Percentiles rank a stretch among this genome's conserved stretches.
These are phyloP conservation scores for Corymbia calophylla DNA, from an alignment of 441 rosid genomes.

Conservation along the genomic window DNA sequence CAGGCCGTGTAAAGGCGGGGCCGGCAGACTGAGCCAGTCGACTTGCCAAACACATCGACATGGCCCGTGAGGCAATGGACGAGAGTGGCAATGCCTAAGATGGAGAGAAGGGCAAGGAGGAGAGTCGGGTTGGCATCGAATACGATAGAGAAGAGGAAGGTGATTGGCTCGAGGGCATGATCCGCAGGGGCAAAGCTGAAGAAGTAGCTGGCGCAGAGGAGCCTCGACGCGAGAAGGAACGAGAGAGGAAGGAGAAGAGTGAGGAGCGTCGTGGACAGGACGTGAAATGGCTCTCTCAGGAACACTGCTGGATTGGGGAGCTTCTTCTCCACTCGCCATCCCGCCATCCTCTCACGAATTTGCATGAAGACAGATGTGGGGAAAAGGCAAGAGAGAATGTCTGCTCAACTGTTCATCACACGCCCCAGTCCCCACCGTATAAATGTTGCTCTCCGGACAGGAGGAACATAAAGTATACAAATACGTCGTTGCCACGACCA, in stretches of 20 bases:
- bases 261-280: neutral
- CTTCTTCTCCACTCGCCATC: neutral
- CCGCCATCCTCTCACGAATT: neutral
- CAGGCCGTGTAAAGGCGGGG: conserved; percentile 47
- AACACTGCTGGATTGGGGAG: neutral
- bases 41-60: conserved; percentile 11
- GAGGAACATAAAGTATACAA: neutral
- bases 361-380: neutral
- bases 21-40: neutral
- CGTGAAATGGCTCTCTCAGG: conserved; percentile 1
- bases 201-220: neutral
- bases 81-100: neutral
- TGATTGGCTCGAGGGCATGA: neutral
- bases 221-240: conserved; percentile 2
- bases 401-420: neutral
- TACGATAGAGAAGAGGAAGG: neutral
- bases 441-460: neutral
- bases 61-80: conserved; percentile 21
- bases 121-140: conserved; percentile 7
- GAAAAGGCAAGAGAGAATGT: neutral
- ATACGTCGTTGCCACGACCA: conserved; percentile 3
- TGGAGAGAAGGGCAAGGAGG: conserved; percentile 7
- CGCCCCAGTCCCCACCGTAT: neutral
- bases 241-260: conserved; percentile 6
- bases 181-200: neutral